Evolutionary conservation across 495 filamentous ascomycete genomes (phyloP), one percentile per base, ranked within the genome.

Genomic region (Penicillium lagena): DNA sequence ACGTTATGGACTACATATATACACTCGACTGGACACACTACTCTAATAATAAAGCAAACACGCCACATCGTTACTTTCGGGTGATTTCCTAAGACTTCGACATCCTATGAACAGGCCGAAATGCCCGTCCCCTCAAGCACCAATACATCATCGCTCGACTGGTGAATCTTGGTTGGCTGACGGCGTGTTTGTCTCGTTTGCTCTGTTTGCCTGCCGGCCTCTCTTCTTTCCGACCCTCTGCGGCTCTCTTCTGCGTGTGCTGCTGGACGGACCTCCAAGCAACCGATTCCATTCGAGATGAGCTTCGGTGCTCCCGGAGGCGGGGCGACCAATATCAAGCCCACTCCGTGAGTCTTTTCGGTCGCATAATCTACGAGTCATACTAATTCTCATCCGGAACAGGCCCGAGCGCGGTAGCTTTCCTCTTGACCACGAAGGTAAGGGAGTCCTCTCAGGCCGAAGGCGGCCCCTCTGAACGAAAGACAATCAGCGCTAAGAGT

Each of bases 351-450:
- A 71, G 86, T 78, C 32, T 41, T 35, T 3, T 22, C 22, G 4
- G 22, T 22, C 22, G 22, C 22, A 22, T 22, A 22, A 22, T 22
- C 4, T 22, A 4, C 22, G 2, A 22, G 22, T 22, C 2, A 22
- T 22, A 6, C 22, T 22, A 22, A 22, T 38, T 38, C 12, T 3
- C 15, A 33, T 27, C 1, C 4, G 29, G 3, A 36, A 47, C 51
- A 94, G 89, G 39, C 93, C 93, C 0, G 89, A 98, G 63, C 86
- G 93, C 43, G 93, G 93, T 36, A 94, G 89, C 62, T 98, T 98
- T 57, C 93, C 93, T 15, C 82, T 98, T 36, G 93, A 98, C 60
- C 91, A 96, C 52, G 89, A 95, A 56, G 90, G 89, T 90, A 71
- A 33, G 49, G 29, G 17, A 12, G 22, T 22, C 22, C 17, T 31